Evolutionary conservation across 805 yeast genomes (phyloP).

Genomic region (Priceomyces haplophilus): DNA sequence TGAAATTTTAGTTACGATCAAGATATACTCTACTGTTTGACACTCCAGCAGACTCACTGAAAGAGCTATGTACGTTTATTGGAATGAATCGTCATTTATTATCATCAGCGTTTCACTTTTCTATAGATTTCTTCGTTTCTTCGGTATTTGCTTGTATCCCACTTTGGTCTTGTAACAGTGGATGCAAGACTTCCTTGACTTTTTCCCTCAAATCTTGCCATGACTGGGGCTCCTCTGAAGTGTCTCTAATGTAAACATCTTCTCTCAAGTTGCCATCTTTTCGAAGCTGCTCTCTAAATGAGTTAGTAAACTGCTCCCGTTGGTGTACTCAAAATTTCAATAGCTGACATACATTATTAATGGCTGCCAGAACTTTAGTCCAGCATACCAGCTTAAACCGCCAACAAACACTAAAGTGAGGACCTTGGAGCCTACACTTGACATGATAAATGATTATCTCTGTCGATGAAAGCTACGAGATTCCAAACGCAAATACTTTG

Average conservation of each 20-base stretch:
- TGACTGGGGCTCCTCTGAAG: conserved; percentile 32
- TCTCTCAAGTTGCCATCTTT: conserved; percentile 63
- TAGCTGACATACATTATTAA: conserved; percentile 52
- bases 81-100: too few species aligned
- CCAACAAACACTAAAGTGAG: conserved; percentile 17
- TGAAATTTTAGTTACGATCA: too few species aligned
- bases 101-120: background rate
- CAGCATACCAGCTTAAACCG: conserved; percentile 42
- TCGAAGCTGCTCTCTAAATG: conserved; percentile 52
- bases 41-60: too few species aligned
- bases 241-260: conserved; percentile 56
- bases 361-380: conserved; percentile 71
- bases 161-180: conserved; percentile 13
- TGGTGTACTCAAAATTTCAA: background rate
- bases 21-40: too few species aligned
- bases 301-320: conserved; percentile 8
- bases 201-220: conserved; percentile 37
- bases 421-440: conserved; percentile 16
- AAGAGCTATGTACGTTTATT: too few species aligned
- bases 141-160: background rate
- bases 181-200: conserved; percentile 31
- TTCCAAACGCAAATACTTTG: background rate
- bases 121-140: background rate
- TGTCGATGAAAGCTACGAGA: background rate
- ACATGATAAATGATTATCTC: conserved; percentile 1